phyloP scores from a whole-genome alignment of 2,329 filamentous ascomycete species.

The Raffaelea deltoideospora region DNA sequence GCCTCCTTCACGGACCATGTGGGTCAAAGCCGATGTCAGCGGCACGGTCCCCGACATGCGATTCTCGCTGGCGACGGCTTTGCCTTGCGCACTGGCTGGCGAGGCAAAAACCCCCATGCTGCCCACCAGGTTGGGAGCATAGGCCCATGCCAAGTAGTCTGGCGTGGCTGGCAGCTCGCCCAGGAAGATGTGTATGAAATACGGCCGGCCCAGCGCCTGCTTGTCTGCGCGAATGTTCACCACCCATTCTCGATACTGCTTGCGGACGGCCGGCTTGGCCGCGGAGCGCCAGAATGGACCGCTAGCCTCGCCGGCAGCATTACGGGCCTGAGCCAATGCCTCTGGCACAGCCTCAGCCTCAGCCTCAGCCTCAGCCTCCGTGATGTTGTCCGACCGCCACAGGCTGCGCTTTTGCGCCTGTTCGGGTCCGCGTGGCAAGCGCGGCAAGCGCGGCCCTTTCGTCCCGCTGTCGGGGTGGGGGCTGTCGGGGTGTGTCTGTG shows the following conservation, averaged over 20 bases:
- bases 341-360: no score
- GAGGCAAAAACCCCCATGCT: slow-evolving; percentile 40
- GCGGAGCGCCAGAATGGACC: no score
- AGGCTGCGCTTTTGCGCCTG: neutral
- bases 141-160: slow-evolving; percentile 34
- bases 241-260: slow-evolving; percentile 49
- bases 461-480: neutral
- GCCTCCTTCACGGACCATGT: slow-evolving; percentile 21
- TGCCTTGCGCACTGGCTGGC: slow-evolving; percentile 8
- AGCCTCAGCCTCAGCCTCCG: neutral
- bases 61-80: slow-evolving; percentile 14
- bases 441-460: no score
- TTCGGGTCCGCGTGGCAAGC: no score
- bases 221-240: slow-evolving; percentile 50
- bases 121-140: slow-evolving; percentile 42
- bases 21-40: slow-evolving; percentile 32
- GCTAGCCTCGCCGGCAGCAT: neutral
- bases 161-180: slow-evolving; percentile 32
- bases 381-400: neutral
- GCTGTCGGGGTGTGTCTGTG: no score
- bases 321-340: no score
- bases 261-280: neutral
- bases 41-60: slow-evolving; percentile 34
- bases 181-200: slow-evolving; percentile 54
- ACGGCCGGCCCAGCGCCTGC: slow-evolving; percentile 44